Evolutionary conservation across 805 yeast species (phyloP), one percentile per base, ranked within the genome.

Genomic region (Wickerhamiella bombiphila): DNA sequence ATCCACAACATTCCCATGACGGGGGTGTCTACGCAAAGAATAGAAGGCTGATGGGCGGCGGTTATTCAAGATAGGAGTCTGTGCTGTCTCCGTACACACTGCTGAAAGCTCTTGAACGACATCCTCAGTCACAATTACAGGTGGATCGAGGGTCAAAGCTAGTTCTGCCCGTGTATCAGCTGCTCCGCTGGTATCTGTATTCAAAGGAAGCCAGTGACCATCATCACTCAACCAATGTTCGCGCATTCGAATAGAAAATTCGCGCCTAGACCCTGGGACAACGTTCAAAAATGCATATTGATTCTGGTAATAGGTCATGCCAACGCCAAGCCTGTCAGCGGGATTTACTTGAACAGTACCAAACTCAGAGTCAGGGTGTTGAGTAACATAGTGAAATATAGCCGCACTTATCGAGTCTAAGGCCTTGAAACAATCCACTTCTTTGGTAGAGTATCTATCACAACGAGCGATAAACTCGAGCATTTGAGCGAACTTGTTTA

Each of bases 341-440:
- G 55, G 53, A 40, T 59, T 58, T n/a, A 57, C 38, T 8, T 40
- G 38, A 1, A 59, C 55, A 5, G 36, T 26, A 2, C 64, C 64
- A 39, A 50, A 54, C 28, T 24, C 40, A 22, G 9, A 28, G 6
- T 22, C 28, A 20, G 37, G 38, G 30, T 25, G 31, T 20, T 34
- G 36, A 16, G 40, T 38, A 17, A 40, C 41, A 5, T 42, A 39
- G 25, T 35, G 21, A 29, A 32, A 40, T 3, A 60, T 42, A 1
- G 60, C 60, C 25, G 39, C 46, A 2, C 59, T 38, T 3, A 60
- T 35, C 14, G 49, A 46, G 21, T 56, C 61, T 16, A 60, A 32
- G 2, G 54, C 50, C 15, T 50, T 47, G 41, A 60, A 59, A 32
- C 58, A 55, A 43, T 60, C 63, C 3, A 52, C 53, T 15, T 51